Evolutionary conservation across 2,329 filamentous ascomycete genomes (phyloP).

Genomic region (Chaetomium globosum): DNA sequence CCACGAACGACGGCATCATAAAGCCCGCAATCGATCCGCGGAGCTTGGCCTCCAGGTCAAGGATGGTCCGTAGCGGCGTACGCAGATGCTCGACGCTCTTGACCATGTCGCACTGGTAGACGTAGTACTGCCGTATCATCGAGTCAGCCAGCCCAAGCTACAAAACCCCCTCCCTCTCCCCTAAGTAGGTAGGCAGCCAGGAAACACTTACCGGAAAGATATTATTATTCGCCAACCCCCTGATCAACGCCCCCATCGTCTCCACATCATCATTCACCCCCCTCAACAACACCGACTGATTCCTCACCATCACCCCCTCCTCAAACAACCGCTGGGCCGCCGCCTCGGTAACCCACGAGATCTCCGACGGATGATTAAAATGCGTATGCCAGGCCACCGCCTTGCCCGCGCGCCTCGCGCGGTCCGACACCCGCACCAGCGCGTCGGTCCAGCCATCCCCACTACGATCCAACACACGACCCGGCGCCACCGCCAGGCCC

Average conservation of each 20-base stretch:
- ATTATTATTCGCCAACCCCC: conserved; percentile 57
- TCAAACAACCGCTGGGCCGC: conserved; percentile 56
- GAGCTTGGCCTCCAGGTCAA: conserved; percentile 60
- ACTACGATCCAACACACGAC: conserved; percentile 52
- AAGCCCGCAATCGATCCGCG: conserved; percentile 65
- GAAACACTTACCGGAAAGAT: conserved; percentile 54
- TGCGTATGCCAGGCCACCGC: conserved; percentile 66
- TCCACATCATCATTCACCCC: conserved; percentile 60
- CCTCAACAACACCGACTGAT: conserved; percentile 62
- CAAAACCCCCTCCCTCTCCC: background rate
- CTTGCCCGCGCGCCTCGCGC: conserved; percentile 57
- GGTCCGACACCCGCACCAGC: conserved; percentile 54
- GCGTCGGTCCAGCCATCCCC: conserved; percentile 57
- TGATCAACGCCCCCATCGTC: conserved; percentile 58
- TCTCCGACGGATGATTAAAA: conserved; percentile 65
- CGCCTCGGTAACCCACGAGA: conserved; percentile 60
- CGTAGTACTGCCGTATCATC: conserved; percentile 56
- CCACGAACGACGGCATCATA: conserved; percentile 63
- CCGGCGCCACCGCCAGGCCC: conserved; percentile 62
- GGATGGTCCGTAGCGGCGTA: conserved; percentile 61
- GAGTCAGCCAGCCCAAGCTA: background rate
- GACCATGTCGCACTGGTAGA: conserved; percentile 68
- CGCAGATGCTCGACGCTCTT: conserved; percentile 62
- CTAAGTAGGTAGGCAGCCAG: background rate
- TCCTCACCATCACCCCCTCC: conserved; percentile 58